Base-by-base conservation (phyloP, 352 stramenopile genomes). In the Phytophthora pini region DNA sequence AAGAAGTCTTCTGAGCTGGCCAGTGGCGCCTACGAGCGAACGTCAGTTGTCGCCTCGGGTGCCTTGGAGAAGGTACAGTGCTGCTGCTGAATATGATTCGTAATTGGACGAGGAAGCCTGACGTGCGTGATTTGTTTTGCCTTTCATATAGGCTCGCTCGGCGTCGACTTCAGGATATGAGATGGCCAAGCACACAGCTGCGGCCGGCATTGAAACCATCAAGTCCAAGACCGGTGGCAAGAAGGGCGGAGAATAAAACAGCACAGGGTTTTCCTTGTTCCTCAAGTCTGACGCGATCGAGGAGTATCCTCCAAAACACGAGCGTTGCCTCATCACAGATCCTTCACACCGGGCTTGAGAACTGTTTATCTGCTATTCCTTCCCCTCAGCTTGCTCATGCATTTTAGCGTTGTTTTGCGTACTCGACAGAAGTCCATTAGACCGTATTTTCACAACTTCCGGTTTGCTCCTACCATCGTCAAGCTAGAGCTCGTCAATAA, bases 171-270 rank as follows among this genome's bases (percentile, higher is more conserved):
- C 80, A 8, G 85, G 85, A 36, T 70, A 92, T 3, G 87, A 95
- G 65, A 95, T 87, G 73, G 87, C 87, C 56, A 95, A 95, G 74
- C 71, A 81, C 43, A 86, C 82, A 32, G 87, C 84, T n/a, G 60
- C 68, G 11, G 87, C 77, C 11, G 82, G 79, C 29, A 80, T 82
- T 38, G 83, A 92, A 69, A 92, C 84, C 6, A 88, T 93, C 63
- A 91, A 90, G 75, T 87, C 82, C 22, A 91, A 90, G 72, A 84
- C 86, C 38, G 78, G 73, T 15, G 68, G 74, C 39, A 92, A 89
- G 76, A 90, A 92, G 71, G 65, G 72, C 44, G 72, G 68, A 38
- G 79, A 88, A 26, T 78, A 72, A 65, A 32, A n/a, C 36, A 17
- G 7, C 32, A 10, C 56, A 15, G 9, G 31, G 31, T 36, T 36